Conservation (phyloP, 2,329 filamentous ascomycete species). For the Fusarium sp. region DNA sequence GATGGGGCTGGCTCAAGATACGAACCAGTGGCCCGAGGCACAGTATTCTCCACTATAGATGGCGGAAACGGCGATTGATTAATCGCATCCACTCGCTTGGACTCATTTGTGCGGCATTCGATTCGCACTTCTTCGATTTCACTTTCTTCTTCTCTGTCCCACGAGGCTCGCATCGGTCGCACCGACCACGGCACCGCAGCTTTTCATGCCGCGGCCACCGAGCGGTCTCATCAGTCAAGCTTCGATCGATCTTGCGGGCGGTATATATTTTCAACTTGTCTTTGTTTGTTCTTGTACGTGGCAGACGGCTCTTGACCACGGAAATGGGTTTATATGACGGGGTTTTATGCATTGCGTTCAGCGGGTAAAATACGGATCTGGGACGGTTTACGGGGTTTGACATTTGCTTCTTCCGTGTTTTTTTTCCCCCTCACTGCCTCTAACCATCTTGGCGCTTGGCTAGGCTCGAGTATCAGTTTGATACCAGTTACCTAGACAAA, state of each 20-base stretch:
- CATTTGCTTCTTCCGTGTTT: conserved; percentile 30
- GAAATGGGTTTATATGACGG: conserved; percentile 50
- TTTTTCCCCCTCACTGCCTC: conserved; percentile 18
- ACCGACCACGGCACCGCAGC: conserved; percentile 1
- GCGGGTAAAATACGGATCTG: conserved; percentile 49
- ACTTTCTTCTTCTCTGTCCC: conserved; percentile 23
- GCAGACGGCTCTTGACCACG: conserved; percentile 37
- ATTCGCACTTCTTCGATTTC: neutral
- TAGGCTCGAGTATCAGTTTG: neutral
- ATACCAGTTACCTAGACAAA: neutral
- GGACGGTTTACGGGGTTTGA: conserved; percentile 40
- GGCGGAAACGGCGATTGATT: conserved; percentile 10
- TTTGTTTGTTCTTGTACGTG: conserved; percentile 40
- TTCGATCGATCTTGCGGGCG: conserved; percentile 44
- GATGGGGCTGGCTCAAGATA: neutral
- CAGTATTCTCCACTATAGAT: conserved; percentile 22
- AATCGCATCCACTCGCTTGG: conserved; percentile 22
- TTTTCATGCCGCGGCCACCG: neutral
- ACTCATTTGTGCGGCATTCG: conserved; percentile 30
- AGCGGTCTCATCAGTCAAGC: conserved; percentile 8
- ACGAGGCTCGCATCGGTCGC: conserved; percentile 3
- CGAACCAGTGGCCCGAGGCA: conserved; percentile 10
- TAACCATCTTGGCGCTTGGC: neutral
- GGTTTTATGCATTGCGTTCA: conserved; percentile 54
- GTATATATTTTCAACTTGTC: conserved; percentile 45